phyloP scores from a whole-genome alignment of 176 grass and related monocot species.

The Thinopyrum elongatum region DNA sequence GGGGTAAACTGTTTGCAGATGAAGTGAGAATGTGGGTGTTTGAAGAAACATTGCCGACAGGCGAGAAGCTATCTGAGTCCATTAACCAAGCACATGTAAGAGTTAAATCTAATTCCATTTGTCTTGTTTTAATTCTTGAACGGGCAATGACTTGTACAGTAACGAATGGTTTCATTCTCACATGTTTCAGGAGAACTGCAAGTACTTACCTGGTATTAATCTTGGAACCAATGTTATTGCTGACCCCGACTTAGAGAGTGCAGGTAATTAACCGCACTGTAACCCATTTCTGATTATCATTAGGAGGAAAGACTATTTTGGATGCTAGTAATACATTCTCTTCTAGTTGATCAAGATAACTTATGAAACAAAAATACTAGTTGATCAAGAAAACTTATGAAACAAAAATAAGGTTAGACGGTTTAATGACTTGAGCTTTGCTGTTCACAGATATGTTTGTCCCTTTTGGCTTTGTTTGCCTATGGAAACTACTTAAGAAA shows the following conservation, averaged over 20 bases:
- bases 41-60: slow-evolving; percentile 75
- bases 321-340: background rate
- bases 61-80: slow-evolving; percentile 76
- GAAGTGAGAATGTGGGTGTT: slow-evolving; percentile 96
- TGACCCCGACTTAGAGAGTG: slow-evolving; percentile 89
- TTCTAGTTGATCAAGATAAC: slow-evolving; percentile 4
- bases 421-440: background rate
- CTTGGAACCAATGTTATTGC: slow-evolving; percentile 83
- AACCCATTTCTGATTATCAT: background rate
- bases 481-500: background rate
- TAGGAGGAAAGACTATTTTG: background rate
- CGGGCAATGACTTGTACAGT: background rate
- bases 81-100: slow-evolving; percentile 79
- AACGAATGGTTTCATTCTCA: background rate
- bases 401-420: too few relatives aligned
- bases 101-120: background rate
- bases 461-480: background rate
- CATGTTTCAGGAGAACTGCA: slow-evolving; percentile 81
- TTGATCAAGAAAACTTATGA: background rate
- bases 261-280: slow-evolving; percentile 46
- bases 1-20: slow-evolving; percentile 28
- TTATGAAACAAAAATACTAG: background rate
- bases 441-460: background rate
- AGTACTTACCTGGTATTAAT: slow-evolving; percentile 91
- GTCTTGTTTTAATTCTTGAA: background rate